phyloP scores from a whole-genome alignment of 2,329 filamentous ascomycete species.

The Fusarium musae region DNA sequence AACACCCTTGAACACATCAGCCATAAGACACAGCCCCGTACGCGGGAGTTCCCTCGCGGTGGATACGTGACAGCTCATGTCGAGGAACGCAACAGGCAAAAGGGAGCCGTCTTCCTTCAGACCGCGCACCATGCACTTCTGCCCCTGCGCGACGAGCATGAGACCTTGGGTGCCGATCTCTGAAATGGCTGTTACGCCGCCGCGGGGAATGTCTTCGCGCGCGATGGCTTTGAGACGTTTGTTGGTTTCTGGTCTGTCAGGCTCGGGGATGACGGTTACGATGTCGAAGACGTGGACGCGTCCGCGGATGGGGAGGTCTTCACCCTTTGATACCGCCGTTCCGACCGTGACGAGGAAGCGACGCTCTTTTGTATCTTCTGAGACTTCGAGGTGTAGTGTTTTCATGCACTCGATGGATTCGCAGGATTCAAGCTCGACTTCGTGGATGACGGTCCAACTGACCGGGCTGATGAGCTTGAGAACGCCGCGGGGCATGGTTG shows the following conservation, averaged over 20 bases:
- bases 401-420: conserved; percentile 86
- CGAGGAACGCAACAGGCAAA: conserved; percentile 94
- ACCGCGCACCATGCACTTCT: conserved; percentile 96
- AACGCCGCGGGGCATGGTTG: conserved; percentile 75
- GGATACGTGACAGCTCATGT: conserved; percentile 94
- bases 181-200: conserved; percentile 87
- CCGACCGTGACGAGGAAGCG: conserved; percentile 85
- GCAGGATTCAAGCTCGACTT: conserved; percentile 74
- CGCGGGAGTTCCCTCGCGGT: conserved; percentile 84
- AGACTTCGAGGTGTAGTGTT: conserved; percentile 86
- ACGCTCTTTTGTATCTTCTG: conserved; percentile 88
- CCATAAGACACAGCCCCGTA: conserved; percentile 87
- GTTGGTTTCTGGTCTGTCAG: conserved; percentile 85
- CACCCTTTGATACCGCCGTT: conserved; percentile 85
- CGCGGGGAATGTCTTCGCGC: conserved; percentile 90
- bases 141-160: conserved; percentile 89
- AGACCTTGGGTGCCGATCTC: conserved; percentile 89
- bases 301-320: conserved; percentile 88
- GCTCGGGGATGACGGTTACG: conserved; percentile 90
- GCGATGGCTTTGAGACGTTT: conserved; percentile 86
- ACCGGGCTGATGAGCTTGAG: conserved; percentile 83
- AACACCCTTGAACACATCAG: conserved; percentile 90
- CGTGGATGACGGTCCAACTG: conserved; percentile 83
- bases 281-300: conserved; percentile 92
- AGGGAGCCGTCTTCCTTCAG: conserved; percentile 95